These are phyloP conservation scores for Plantago rigida DNA, from an alignment of 305 asterid genomes.

Conservation along the genomic window DNA sequence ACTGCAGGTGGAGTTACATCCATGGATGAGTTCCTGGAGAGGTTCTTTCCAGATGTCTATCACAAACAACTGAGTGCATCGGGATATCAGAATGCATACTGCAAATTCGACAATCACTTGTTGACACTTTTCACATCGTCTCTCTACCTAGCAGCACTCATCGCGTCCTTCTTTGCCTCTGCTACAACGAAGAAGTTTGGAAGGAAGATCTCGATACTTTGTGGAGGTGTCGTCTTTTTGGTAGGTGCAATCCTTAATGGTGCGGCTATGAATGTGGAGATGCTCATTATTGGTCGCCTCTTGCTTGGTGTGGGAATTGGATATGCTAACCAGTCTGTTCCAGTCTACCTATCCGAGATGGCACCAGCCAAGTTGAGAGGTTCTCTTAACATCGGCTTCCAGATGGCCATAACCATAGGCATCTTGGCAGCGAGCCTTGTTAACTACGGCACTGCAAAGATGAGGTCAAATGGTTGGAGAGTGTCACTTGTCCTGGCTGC, in stretches of 20 bases:
- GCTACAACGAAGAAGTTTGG: conserved; percentile 45
- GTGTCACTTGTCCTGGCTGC: conserved; percentile 47
- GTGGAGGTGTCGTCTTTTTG: conserved; percentile 49
- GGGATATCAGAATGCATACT: conserved; percentile 33
- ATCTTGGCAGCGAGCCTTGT: conserved; percentile 44
- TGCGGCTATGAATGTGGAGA: conserved; percentile 38
- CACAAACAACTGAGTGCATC: conserved; percentile 14
- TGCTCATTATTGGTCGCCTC: conserved; percentile 58
- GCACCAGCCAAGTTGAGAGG: conserved; percentile 61
- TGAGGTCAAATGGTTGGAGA: conserved; percentile 56
- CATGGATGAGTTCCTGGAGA: conserved; percentile 52
- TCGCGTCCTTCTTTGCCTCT: conserved; percentile 58
- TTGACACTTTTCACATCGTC: conserved; percentile 62
- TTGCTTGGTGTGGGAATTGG: conserved; percentile 67
- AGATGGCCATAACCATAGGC: conserved; percentile 58
- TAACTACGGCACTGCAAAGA: conserved; percentile 44
- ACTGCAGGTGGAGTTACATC: conserved; percentile 64
- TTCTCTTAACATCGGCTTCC: conserved; percentile 56
- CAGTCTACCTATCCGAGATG: conserved; percentile 66
- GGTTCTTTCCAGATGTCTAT: conserved; percentile 53
- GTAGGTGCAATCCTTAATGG: conserved; percentile 41
- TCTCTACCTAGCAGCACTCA: conserved; percentile 52
- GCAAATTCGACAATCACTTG: conserved; percentile 47
- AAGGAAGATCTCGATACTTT: conserved; percentile 44
- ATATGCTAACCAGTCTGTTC: conserved; percentile 59